Evolutionary conservation across 441 rosid genomes (phyloP), one percentile per base, ranked within the genome.

Genomic region (Croton setiger): DNA sequence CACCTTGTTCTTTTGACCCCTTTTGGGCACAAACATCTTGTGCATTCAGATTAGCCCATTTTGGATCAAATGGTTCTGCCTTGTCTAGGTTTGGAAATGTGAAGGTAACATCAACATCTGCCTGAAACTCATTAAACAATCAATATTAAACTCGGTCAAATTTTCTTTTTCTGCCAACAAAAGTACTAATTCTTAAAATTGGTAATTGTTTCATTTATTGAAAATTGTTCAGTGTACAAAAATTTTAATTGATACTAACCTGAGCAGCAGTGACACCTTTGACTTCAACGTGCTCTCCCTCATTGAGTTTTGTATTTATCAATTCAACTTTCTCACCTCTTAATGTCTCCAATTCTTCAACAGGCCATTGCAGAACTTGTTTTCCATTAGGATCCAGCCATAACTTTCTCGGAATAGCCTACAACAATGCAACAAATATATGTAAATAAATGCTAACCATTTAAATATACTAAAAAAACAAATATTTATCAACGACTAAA

Each of bases 61-160:
- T 85, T 4, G 83, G 76, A 53, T 91, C 87, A 35, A 88, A 92
- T 0, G 73, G 76, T 48, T 82, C 88, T 5, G 90, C 93, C 4
- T 78, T 85, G 3, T 82, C 86, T 59, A 93, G 58, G 82, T 79
- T 75, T 15, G 74, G 57, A 48, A 93, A 76, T 7, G 83, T 69
- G 72, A 93, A 93, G 15, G 80, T 84, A 0, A 91, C 95, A 7
- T 89, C 96, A 7, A 93, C 96, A 70, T 93, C 98, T 20, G 88
- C 92, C 87, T 88, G 73, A 18, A 11, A 7, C 62, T 7, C 41
- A 52, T 23, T 2, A 41, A 18, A 17, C 1, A 2, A 8, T 0
- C n/a, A n/a, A n/a, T n/a, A n/a, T n/a, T n/a, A n/a, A n/a, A n/a
- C n/a, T n/a, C n/a, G n/a, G n/a, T n/a, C n/a, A 35, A 51, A 14